These are phyloP conservation scores for Talaromyces pinophilus DNA, from an alignment of 2,329 filamentous ascomycete genomes.

Conservation along the genomic window DNA sequence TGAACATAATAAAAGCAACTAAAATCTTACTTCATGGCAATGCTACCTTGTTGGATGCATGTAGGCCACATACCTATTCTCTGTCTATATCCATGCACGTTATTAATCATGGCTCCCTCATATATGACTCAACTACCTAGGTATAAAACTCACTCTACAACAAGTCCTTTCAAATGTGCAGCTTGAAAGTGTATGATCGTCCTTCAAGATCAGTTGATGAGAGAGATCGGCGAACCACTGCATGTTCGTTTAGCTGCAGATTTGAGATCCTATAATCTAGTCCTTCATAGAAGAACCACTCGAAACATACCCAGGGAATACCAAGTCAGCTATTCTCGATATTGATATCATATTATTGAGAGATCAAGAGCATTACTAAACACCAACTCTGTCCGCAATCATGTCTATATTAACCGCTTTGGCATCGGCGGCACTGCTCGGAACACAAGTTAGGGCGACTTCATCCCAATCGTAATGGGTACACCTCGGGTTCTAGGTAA, in stretches of 20 bases:
- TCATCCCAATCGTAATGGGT: slow-evolving; percentile 18
- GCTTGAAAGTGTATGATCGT: background rate
- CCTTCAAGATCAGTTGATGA: background rate
- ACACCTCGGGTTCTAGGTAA: slow-evolving; percentile 23
- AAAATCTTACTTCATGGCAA: background rate
- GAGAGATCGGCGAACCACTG: background rate
- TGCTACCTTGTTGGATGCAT: background rate
- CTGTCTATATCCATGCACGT: no score
- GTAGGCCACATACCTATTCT: background rate
- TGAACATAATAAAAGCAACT: background rate
- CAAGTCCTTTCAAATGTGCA: background rate
- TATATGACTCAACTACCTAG: background rate
- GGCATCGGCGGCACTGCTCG: background rate
- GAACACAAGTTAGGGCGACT: slow-evolving; percentile 12
- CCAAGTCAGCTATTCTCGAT: background rate
- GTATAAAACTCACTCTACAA: background rate
- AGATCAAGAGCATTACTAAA: background rate
- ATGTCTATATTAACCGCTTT: background rate
- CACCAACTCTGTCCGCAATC: background rate
- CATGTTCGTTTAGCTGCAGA: background rate
- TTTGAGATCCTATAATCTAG: background rate
- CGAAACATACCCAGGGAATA: background rate
- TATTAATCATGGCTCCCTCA: background rate
- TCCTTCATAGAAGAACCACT: background rate
- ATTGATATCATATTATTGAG: background rate